These are phyloP conservation scores for Perilla frutescens DNA, from an alignment of 257 asterid species.

Conservation along the genomic window DNA sequence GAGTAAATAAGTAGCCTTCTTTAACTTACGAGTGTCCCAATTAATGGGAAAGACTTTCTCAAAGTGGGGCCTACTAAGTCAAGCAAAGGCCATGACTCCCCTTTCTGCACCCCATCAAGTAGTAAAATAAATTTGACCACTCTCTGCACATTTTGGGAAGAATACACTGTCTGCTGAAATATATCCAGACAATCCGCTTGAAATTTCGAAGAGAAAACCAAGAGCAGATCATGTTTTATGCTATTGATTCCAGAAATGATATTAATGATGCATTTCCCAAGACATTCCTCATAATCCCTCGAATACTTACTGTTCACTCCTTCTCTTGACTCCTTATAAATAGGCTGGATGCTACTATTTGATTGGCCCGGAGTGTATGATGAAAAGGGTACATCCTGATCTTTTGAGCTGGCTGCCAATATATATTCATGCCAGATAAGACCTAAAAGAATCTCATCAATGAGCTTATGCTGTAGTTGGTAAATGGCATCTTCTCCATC, in stretches of 20 bases:
- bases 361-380: conserved; percentile 41
- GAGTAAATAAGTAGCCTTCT: conserved; percentile 27
- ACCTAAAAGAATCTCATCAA: conserved; percentile 66
- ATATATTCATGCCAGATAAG: conserved; percentile 84
- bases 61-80: conserved; percentile 77
- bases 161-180: conserved; percentile 56
- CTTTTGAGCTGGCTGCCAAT: conserved; percentile 50
- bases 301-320: conserved; percentile 53
- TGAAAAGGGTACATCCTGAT: conserved; percentile 44
- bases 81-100: conserved; percentile 87
- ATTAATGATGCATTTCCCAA: conserved; percentile 84
- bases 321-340: conserved; percentile 61
- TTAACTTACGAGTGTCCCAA: conserved; percentile 67
- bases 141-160: conserved; percentile 57
- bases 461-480: conserved; percentile 55
- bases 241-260: conserved; percentile 66
- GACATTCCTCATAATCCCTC: conserved; percentile 57
- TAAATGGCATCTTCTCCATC: conserved; percentile 57
- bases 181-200: conserved; percentile 66
- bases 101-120: conserved; percentile 73
- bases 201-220: conserved; percentile 64
- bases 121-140: conserved; percentile 60
- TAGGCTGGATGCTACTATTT: conserved; percentile 44
- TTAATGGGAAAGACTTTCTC: conserved; percentile 59
- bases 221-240: conserved; percentile 59